These are phyloP conservation scores for Neoarthrinium moseri DNA, from an alignment of 2,329 filamentous ascomycete genomes.

Conservation along the genomic window DNA sequence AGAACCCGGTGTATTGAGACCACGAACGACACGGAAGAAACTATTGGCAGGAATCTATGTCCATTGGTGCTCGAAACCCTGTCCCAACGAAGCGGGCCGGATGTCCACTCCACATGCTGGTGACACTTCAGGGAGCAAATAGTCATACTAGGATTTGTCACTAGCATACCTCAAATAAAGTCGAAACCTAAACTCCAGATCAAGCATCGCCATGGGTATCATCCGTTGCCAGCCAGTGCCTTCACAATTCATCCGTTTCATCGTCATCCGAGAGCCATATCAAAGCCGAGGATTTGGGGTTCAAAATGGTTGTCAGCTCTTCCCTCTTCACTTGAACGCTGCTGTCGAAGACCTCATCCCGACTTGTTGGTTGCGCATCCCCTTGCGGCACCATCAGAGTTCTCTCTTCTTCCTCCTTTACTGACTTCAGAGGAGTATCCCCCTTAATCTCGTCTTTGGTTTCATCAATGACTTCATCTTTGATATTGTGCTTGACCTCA, in stretches of 20 bases:
- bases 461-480: conserved; percentile 15
- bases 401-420: too few species aligned
- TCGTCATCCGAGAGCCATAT: conserved; percentile 12
- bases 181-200: too few species aligned
- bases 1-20: too few species aligned
- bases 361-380: neutral
- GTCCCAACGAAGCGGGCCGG: too few species aligned
- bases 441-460: neutral
- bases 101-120: too few species aligned
- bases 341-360: neutral
- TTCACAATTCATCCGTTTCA: conserved; percentile 10
- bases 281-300: conserved; percentile 15
- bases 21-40: too few species aligned
- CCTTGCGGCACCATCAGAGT: neutral
- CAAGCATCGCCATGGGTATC: too few species aligned
- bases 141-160: too few species aligned
- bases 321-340: conserved; percentile 9
- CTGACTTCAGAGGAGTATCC: conserved; percentile 6
- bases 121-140: too few species aligned
- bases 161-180: too few species aligned
- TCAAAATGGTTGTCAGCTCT: conserved; percentile 9
- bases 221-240: neutral
- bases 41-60: too few species aligned
- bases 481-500: conserved; percentile 5
- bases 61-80: too few species aligned